These are phyloP conservation scores for Colletotrichum tropicale DNA, from an alignment of 2,329 filamentous ascomycete species.

Conservation along the genomic window DNA sequence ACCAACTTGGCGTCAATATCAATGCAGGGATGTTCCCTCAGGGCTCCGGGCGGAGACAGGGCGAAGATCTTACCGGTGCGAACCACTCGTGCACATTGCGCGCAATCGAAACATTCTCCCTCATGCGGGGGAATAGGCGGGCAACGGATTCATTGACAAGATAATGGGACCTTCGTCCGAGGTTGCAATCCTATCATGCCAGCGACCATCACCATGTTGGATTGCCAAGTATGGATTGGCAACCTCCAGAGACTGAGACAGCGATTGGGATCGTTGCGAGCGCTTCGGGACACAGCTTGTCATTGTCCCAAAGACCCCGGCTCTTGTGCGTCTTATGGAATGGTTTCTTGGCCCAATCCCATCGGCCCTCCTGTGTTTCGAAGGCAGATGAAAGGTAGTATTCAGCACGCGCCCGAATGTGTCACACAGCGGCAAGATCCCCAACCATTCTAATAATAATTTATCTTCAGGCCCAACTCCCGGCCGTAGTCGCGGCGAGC, in stretches of 20 bases:
- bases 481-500: not conserved
- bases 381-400: not conserved
- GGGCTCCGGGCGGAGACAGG: not conserved
- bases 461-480: not conserved
- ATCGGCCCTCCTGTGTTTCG: not conserved
- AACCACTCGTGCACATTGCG: not conserved
- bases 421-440: not conserved
- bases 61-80: not conserved
- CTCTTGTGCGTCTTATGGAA: not conserved
- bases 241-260: not conserved
- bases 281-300: not conserved
- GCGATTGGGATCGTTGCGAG: not conserved
- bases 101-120: not conserved
- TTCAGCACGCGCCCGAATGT: not conserved
- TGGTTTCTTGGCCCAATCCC: not conserved
- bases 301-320: not conserved
- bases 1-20: constrained; percentile 6
- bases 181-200: not conserved
- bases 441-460: not conserved
- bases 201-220: not conserved
- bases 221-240: not conserved
- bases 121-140: not conserved
- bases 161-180: not conserved
- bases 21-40: not conserved
- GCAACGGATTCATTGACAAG: not conserved